phyloP scores from a whole-genome alignment of 192 early-diverging fungal species.

The Coemansia sp. region DNA sequence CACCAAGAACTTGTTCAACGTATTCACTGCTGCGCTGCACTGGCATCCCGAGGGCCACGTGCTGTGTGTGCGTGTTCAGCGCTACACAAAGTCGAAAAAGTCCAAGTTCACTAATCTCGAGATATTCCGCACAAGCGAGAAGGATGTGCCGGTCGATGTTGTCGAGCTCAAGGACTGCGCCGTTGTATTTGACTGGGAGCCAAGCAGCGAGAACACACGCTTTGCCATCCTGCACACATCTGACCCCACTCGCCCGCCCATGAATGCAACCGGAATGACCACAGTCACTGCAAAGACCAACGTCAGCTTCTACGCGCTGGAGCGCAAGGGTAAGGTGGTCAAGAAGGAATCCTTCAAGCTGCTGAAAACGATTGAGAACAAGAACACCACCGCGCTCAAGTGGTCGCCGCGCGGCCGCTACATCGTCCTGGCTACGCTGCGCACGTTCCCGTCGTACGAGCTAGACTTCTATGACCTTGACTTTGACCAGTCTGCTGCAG shows the following conservation, averaged over 20 bases:
- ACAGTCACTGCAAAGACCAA: slow-evolving; percentile 60
- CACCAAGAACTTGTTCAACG: slow-evolving; percentile 98
- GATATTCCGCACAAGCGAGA: slow-evolving; percentile 89
- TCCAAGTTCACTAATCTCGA: slow-evolving; percentile 85
- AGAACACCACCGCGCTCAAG: slow-evolving; percentile 77
- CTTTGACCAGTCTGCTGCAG: slow-evolving; percentile 60
- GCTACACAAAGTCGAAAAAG: slow-evolving; percentile 90
- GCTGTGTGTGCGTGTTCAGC: slow-evolving; percentile 90
- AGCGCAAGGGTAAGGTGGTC: slow-evolving; percentile 66
- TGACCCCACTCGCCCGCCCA: slow-evolving; percentile 63
- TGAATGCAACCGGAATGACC: slow-evolving; percentile 54
- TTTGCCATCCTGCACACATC: slow-evolving; percentile 86
- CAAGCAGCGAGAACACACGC: slow-evolving; percentile 68
- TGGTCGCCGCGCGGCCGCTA: slow-evolving; percentile 98
- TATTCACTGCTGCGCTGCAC: slow-evolving; percentile 82
- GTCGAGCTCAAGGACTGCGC: slow-evolving; percentile 87
- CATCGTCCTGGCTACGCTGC: slow-evolving; percentile 82
- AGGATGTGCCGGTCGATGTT: slow-evolving; percentile 95
- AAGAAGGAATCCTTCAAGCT: slow-evolving; percentile 72
- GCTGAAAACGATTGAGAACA: slow-evolving; percentile 79
- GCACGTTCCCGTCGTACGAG: slow-evolving; percentile 70
- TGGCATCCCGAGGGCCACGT: slow-evolving; percentile 91
- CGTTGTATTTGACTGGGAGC: slow-evolving; percentile 95
- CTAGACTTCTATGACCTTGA: slow-evolving; percentile 95
- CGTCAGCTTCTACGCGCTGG: slow-evolving; percentile 86